Percentiles rank a stretch among this genome's conserved stretches.
These are phyloP conservation scores for Leccinellum rugosiceps DNA, from an alignment of 768 basidiomycete species.

Conservation along the genomic window DNA sequence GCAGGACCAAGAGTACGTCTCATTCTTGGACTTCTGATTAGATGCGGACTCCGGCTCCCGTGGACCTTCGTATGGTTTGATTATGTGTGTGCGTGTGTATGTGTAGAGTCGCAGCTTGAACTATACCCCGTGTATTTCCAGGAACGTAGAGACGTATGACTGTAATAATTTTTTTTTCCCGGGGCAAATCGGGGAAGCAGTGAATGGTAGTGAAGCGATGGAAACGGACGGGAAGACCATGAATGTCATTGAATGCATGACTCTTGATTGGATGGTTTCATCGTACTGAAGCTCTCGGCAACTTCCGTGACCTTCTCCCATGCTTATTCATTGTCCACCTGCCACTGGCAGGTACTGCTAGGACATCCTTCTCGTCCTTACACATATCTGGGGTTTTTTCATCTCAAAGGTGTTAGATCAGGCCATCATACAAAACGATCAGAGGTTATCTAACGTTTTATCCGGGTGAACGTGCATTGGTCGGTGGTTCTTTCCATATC, in stretches of 20 bases:
- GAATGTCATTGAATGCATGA: too few relatives aligned
- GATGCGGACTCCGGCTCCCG: neutral
- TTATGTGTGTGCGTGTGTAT: neutral
- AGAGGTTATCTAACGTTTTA: neutral
- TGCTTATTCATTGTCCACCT: neutral
- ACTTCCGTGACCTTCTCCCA: neutral
- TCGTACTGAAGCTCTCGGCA: neutral
- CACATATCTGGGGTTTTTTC: neutral
- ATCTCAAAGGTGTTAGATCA: neutral
- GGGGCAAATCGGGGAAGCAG: neutral
- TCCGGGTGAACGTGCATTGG: too few relatives aligned
- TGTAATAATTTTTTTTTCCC: neutral
- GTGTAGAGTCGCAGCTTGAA: neutral
- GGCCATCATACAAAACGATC: too few relatives aligned
- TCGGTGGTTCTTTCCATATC: neutral
- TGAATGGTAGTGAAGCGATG: neutral
- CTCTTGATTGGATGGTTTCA: too few relatives aligned
- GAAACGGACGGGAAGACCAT: neutral
- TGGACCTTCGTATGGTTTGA: neutral
- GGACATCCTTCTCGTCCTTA: neutral
- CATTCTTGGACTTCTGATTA: constrained; percentile 24
- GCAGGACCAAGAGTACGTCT: constrained; percentile 23
- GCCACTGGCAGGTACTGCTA: too few relatives aligned
- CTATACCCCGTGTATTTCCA: neutral
- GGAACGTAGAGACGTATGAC: neutral